Conservation (phyloP, 306 rosid species). For the Vicia villosa region DNA sequence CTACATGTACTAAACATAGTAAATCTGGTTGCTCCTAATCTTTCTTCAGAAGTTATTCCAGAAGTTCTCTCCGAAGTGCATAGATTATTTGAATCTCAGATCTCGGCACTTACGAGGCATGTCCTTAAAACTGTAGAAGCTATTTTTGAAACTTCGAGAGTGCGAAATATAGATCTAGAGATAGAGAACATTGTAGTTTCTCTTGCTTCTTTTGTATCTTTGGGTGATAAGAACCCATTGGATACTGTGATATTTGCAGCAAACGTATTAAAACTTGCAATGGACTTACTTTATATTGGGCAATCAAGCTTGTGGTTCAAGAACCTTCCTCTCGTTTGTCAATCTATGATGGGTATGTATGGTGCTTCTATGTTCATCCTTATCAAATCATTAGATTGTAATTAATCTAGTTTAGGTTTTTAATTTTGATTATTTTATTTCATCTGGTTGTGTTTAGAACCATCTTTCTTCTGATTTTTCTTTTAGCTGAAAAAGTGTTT, state of each 20-base stretch:
- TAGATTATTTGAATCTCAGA: conserved; percentile 54
- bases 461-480: background rate
- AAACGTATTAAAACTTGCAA: conserved; percentile 55
- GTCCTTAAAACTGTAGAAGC: conserved; percentile 62
- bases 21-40: conserved; percentile 62
- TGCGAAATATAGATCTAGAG: conserved; percentile 47
- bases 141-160: conserved; percentile 57
- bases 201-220: conserved; percentile 67
- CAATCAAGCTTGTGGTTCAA: conserved; percentile 56
- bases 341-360: conserved; percentile 71
- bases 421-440: conserved; percentile 11
- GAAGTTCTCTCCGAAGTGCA: conserved; percentile 57
- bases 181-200: conserved; percentile 54
- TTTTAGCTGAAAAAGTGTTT: background rate
- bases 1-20: conserved; percentile 70
- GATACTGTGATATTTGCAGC: conserved; percentile 68
- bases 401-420: conserved; percentile 1
- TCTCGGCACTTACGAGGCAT: conserved; percentile 63
- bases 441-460: conserved; percentile 1
- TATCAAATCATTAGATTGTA: conserved; percentile 22
- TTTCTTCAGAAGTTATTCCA: conserved; percentile 56
- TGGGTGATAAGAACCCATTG: conserved; percentile 68
- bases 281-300: conserved; percentile 56
- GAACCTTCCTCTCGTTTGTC: conserved; percentile 69
- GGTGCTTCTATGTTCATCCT: conserved; percentile 29